Evolutionary conservation across 805 yeast species (phyloP).

Genomic region (Millerago galiae): DNA sequence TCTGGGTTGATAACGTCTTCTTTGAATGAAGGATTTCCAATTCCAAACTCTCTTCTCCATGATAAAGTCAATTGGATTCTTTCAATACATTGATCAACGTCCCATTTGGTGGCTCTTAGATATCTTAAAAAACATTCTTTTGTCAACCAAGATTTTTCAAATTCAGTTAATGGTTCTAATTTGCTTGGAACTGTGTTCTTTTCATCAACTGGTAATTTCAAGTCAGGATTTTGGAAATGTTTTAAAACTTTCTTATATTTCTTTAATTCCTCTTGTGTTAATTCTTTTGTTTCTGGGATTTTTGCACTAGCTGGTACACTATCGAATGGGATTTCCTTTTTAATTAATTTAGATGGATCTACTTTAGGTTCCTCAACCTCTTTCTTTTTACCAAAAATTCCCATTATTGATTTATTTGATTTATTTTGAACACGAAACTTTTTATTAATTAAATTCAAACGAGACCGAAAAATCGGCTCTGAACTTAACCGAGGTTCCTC

Average conservation of each 20-base stretch:
- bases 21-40: conserved; percentile 30
- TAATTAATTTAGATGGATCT: conserved; percentile 24
- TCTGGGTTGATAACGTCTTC: conserved; percentile 52
- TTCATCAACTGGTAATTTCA: conserved; percentile 28
- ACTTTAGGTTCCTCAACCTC: conserved; percentile 14
- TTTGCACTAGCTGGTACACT: conserved; percentile 41
- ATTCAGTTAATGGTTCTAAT: conserved; percentile 39
- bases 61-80: conserved; percentile 73
- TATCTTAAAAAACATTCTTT: conserved; percentile 88
- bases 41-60: conserved; percentile 95
- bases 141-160: conserved; percentile 89
- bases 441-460: background rate
- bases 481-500: background rate
- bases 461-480: background rate
- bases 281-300: conserved; percentile 35
- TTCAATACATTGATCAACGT: conserved; percentile 56
- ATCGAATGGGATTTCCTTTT: conserved; percentile 45
- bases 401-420: too few relatives aligned
- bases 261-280: conserved; percentile 48
- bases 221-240: conserved; percentile 46
- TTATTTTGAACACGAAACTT: background rate
- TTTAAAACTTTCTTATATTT: conserved; percentile 58
- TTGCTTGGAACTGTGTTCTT: conserved; percentile 26
- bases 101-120: conserved; percentile 92
- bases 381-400: conserved; percentile 23